Base-by-base conservation (phyloP, 305 asterid genomes). In the Fraxinus sp. region DNA sequence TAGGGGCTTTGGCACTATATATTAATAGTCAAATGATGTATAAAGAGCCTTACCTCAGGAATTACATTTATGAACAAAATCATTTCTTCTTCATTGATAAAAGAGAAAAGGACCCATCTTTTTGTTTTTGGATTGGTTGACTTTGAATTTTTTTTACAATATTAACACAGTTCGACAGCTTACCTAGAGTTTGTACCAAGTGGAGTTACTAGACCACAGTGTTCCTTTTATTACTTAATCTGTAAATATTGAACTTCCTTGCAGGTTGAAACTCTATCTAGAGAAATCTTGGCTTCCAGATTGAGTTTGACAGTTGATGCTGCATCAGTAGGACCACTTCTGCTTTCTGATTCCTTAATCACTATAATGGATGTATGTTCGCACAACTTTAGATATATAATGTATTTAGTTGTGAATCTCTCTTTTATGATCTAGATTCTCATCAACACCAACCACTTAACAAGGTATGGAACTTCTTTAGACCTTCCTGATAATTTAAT, bases 301-400 rank as follows among this genome's bases (percentile, higher is more conserved):
- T 86, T 96, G 89, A 94, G 97, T 82, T 88, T 96, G 87, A 94
- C 94, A 1, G 94, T 85, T 81, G 94, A 91, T 86, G 87, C 90
- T 80, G 95, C 97, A 83, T 89, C 97, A 57, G 94, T 94, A 86
- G 98, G 92, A 78, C 90, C 90, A 77, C 94, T 94, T 87, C 85
- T 88, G 87, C 95, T 96, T 88, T 86, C 97, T 73, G 99, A 96
- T 90, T 87, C 98, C 74, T 88, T 77, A 76, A 88, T 94, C 80
- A 94, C 99, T 18, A 80, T 96, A 87, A 94, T 96, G 92, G 98
- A 96, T 91, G 99, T 96, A 92, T 85, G 99, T 89, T 59, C 76
- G 5, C 73, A 9, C 22, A 22, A 46, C 76, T 37, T 82, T 39
- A 9, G 35, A 26, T 24, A 11, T 66, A 26, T 66, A 66, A 26